Conservation (phyloP, 768 basidiomycete species). For the Russula compacta region DNA sequence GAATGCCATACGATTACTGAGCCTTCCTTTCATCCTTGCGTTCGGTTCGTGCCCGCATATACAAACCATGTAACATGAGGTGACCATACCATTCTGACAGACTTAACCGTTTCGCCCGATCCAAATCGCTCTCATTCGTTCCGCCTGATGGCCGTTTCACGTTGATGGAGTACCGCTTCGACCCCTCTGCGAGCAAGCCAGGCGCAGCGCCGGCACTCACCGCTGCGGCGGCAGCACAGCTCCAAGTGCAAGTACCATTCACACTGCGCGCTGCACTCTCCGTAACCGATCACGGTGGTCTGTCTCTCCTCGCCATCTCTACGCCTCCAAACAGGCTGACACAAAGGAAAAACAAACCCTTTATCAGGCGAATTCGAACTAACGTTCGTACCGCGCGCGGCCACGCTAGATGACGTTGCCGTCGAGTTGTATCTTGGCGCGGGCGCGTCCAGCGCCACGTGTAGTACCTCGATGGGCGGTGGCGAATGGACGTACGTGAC, state of each 20-base stretch:
- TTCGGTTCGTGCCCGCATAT: slow-evolving; percentile 48
- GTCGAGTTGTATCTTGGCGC: slow-evolving; percentile 71
- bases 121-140: slow-evolving; percentile 77
- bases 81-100: slow-evolving; percentile 30
- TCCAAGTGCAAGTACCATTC: slow-evolving; percentile 30
- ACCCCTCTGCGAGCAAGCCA: slow-evolving; percentile 29
- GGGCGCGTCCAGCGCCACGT: slow-evolving; percentile 63
- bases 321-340: neutral
- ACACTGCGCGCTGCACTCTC: slow-evolving; percentile 26
- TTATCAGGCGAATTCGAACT: slow-evolving; percentile 53
- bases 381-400: slow-evolving; percentile 27
- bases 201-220: slow-evolving; percentile 35
- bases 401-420: slow-evolving; percentile 60
- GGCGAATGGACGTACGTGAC: slow-evolving; percentile 81
- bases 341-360: neutral
- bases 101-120: slow-evolving; percentile 68
- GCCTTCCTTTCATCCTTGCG: slow-evolving; percentile 86
- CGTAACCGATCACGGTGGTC: slow-evolving; percentile 37
- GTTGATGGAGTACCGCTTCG: slow-evolving; percentile 74
- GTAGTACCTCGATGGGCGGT: slow-evolving; percentile 49
- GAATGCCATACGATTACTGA: slow-evolving; percentile 39
- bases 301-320: neutral
- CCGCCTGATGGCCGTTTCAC: slow-evolving; percentile 89
- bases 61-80: neutral
- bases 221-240: slow-evolving; percentile 17